phyloP scores from a whole-genome alignment of 2,329 filamentous ascomycete species.

The Teratosphaeria gauchensis region DNA sequence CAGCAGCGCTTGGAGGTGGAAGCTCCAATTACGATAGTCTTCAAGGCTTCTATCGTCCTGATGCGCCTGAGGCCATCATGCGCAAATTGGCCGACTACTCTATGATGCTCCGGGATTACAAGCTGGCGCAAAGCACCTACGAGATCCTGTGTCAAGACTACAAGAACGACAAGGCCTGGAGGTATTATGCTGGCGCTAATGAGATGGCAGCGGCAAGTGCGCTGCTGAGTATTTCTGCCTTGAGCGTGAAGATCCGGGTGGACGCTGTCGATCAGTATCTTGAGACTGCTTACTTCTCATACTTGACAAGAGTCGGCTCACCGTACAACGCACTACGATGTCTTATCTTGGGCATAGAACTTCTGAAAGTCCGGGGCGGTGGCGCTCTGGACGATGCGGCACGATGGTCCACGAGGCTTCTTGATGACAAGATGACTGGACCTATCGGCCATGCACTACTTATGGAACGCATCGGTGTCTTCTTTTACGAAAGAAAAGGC shows the following conservation, averaged over 20 bases:
- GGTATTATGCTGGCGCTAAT: slow-evolving; percentile 82
- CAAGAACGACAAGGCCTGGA: slow-evolving; percentile 93
- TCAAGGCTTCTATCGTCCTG: slow-evolving; percentile 72
- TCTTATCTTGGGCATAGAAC: slow-evolving; percentile 66
- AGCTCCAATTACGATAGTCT: slow-evolving; percentile 67
- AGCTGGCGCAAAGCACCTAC: slow-evolving; percentile 82
- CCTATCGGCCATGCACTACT: slow-evolving; percentile 70
- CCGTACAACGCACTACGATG: slow-evolving; percentile 74
- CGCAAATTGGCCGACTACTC: slow-evolving; percentile 89
- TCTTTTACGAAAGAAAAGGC: slow-evolving; percentile 61
- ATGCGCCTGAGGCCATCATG: slow-evolving; percentile 80
- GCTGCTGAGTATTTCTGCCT: slow-evolving; percentile 62
- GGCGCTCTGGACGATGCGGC: slow-evolving; percentile 78
- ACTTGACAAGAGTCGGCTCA: slow-evolving; percentile 71
- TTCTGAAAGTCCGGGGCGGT: slow-evolving; percentile 71
- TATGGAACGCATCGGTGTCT: slow-evolving; percentile 75
- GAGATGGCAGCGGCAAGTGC: slow-evolving; percentile 89
- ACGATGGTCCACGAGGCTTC: slow-evolving; percentile 68
- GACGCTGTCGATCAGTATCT: slow-evolving; percentile 81
- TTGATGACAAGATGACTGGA: slow-evolving; percentile 70
- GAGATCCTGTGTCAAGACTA: slow-evolving; percentile 84
- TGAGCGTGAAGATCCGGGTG: slow-evolving; percentile 60
- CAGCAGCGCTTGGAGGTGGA: slow-evolving; percentile 37
- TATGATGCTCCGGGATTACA: slow-evolving; percentile 96
- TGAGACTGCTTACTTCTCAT: slow-evolving; percentile 85